Evolutionary conservation across 352 stramenopile genomes (phyloP), one percentile per base, ranked within the genome.

Genomic region (Pseudoperonospora humuli): DNA sequence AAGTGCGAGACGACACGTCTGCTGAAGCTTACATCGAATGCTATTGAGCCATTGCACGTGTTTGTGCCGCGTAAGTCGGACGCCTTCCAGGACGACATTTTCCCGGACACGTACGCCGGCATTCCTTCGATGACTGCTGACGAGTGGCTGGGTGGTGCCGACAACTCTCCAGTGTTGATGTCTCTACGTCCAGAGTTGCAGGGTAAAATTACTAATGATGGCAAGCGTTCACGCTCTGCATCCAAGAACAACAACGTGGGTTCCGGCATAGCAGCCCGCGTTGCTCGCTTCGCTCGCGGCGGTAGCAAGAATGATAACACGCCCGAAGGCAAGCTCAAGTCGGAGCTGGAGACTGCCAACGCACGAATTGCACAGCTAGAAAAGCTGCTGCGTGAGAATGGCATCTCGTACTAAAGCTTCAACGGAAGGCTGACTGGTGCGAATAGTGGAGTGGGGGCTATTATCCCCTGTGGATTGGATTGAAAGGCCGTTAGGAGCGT

Each of bases 61-160:
- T 91, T 86, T 57, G 95, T 99, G 47, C 97, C 97, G 28, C 84
- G 96, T 50, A 99, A 99, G 74, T 97, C 88, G 50, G 96, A 99
- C 57, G 93, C 91, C 18, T 99, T 99, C 77, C 96, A 99, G 75
- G 91, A 98, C 56, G 96, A 99, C 66, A 96, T 99, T 62, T 99
- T 97, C 75, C 96, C 96, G 14, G 91, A 98, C 65, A 95, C 84
- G 39, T 96, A 95, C 37, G 83, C 94, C n/a, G 78, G 84, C 37
- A 83, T 96, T 47, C 86, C 96, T 29, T 96, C 96, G 13, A 95
- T 98, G 76, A 93, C 75, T 13, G 94, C 88, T 13, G 92, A 97
- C 42, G 91, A 99, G 53, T 99, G 96, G 96, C 25, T 97, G 26
- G 74, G 70, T 23, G 97, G 96, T 53, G 89, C 85, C 5, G 93